phyloP scores from a whole-genome alignment of 2,329 filamentous ascomycete genomes.

The Phyllosticta citriasiana region DNA sequence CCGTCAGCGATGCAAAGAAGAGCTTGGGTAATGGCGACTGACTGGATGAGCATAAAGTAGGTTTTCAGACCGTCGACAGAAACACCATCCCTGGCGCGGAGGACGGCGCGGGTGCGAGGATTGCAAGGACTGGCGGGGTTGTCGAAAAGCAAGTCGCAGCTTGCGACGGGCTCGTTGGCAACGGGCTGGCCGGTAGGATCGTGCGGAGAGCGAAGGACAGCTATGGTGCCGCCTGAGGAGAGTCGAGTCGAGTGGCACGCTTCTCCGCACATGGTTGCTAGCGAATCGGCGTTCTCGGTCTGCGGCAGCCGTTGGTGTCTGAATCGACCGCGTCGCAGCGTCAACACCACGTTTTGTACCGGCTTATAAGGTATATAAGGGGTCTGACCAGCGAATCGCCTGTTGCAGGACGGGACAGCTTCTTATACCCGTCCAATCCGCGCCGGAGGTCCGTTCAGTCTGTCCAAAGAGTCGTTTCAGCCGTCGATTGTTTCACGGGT shows the following conservation, averaged over 20 bases:
- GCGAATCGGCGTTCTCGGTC: not conserved
- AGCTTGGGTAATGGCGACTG: not conserved
- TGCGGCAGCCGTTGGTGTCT: not conserved
- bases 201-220: conserved; percentile 6
- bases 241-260: not conserved
- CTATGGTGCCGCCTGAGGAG: conserved; percentile 9
- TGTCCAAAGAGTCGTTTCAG: not conserved
- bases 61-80: not conserved
- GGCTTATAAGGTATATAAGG: not conserved
- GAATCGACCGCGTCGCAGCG: not conserved
- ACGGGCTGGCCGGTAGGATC: not conserved
- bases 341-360: not conserved
- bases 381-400: not conserved
- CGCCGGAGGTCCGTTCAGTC: not conserved
- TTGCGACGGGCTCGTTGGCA: not conserved
- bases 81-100: conserved; percentile 2
- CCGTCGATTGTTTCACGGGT: not conserved
- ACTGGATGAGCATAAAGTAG: conserved; percentile 10
- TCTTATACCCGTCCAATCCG: not conserved
- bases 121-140: not conserved
- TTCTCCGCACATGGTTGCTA: conserved; percentile 6
- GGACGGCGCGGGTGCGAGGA: conserved; percentile 1
- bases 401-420: not conserved
- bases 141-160: conserved; percentile 10
- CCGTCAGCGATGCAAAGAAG: not conserved